phyloP scores from a whole-genome alignment of 805 yeast genomes.

The Nematodospora valgi region DNA sequence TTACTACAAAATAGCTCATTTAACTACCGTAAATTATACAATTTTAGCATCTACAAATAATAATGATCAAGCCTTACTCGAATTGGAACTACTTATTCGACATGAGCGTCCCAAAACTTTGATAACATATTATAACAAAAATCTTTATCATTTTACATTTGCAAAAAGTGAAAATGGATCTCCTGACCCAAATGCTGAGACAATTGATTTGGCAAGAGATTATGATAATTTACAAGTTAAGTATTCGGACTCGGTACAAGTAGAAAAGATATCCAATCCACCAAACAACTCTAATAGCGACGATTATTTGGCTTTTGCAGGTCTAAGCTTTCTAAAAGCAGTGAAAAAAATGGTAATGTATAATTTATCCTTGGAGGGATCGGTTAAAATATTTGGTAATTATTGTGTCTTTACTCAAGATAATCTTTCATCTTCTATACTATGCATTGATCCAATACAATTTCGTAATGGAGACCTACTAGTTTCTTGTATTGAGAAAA shows the following conservation, averaged over 20 bases:
- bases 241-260: constrained; percentile 17
- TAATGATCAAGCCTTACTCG: constrained; percentile 38
- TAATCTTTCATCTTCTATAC: constrained; percentile 12
- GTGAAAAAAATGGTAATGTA: constrained; percentile 35
- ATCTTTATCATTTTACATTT: constrained; percentile 32
- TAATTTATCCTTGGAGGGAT: constrained; percentile 24
- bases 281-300: constrained; percentile 19
- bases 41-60: constrained; percentile 25
- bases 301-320: constrained; percentile 30
- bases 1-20: constrained; percentile 38
- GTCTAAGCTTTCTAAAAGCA: constrained; percentile 37
- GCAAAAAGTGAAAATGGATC: constrained; percentile 19
- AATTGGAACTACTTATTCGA: constrained; percentile 36
- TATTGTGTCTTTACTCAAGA: constrained; percentile 21
- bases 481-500: constrained; percentile 25
- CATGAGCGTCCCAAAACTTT: constrained; percentile 34
- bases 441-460: constrained; percentile 36
- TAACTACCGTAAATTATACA: constrained; percentile 25
- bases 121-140: constrained; percentile 39
- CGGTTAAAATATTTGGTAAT: constrained; percentile 36
- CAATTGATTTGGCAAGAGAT: constrained; percentile 16
- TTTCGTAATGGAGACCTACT: constrained; percentile 38
- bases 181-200: not conserved
- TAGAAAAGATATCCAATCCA: constrained; percentile 29
- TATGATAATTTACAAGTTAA: constrained; percentile 25